Conservation (phyloP, 225 moss, liverwort and hornwort species). For the Anthoceros angustus region DNA sequence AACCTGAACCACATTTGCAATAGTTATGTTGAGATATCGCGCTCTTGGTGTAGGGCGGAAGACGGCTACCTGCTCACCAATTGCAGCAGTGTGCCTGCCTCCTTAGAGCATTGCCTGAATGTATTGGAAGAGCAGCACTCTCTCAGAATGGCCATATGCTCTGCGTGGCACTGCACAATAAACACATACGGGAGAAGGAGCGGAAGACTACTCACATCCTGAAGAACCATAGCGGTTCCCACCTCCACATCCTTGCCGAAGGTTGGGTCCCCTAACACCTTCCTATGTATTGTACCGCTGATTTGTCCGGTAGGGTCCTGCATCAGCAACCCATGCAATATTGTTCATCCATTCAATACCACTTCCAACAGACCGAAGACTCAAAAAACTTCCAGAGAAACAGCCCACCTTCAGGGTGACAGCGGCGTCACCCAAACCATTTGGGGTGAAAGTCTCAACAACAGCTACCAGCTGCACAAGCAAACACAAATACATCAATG, state of each 20-base stretch:
- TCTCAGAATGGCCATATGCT: not conserved
- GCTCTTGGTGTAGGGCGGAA: not conserved
- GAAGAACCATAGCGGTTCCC: not conserved
- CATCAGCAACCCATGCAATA: not conserved
- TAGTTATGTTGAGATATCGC: not conserved
- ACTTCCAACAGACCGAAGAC: too few species aligned
- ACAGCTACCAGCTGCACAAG: too few species aligned
- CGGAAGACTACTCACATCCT: not conserved
- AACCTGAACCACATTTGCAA: not conserved
- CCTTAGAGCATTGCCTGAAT: not conserved
- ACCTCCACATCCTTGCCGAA: not conserved
- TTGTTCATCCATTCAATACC: too few species aligned
- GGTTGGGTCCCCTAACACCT: not conserved
- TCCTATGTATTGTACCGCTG: not conserved
- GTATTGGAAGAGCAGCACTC: not conserved
- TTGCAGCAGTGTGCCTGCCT: constrained; percentile 1
- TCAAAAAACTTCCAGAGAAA: too few species aligned
- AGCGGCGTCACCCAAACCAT: too few species aligned
- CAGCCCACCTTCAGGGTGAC: too few species aligned
- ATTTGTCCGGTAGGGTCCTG: not conserved
- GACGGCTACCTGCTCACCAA: not conserved
- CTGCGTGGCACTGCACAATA: too few species aligned
- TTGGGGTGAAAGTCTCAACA: too few species aligned
- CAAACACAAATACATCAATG: too few species aligned
- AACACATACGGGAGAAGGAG: too few species aligned